phyloP scores from a whole-genome alignment of 805 yeast species.

The Candida yuanshanica region DNA sequence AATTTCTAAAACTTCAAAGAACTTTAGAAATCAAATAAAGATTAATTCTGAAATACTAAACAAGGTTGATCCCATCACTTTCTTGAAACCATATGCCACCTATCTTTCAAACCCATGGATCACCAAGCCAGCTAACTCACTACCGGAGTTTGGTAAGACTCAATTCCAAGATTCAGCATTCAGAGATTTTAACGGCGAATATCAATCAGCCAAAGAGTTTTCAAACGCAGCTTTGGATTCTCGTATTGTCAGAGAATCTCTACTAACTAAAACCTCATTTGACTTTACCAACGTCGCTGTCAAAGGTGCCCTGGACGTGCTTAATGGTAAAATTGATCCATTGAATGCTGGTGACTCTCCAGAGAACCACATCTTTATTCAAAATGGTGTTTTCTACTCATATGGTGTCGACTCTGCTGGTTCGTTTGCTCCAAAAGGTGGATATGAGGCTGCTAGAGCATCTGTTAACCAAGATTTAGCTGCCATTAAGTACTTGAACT shows the following conservation, averaged over 20 bases:
- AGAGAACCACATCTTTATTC: conserved; percentile 60
- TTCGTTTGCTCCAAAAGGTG: conserved; percentile 61
- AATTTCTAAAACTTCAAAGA: conserved; percentile 59
- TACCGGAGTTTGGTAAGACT: conserved; percentile 25
- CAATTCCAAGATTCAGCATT: conserved; percentile 26
- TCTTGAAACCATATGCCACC: conserved; percentile 54
- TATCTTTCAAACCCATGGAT: conserved; percentile 76
- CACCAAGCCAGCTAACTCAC: conserved; percentile 17
- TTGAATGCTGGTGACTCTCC: conserved; percentile 73
- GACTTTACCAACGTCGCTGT: conserved; percentile 76
- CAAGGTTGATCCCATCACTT: conserved; percentile 45
- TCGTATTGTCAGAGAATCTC: conserved; percentile 68
- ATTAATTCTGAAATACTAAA: conserved; percentile 43
- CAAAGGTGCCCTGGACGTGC: conserved; percentile 71
- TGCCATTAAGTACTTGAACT: conserved; percentile 63
- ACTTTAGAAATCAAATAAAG: conserved; percentile 47
- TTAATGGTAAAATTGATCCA: conserved; percentile 68
- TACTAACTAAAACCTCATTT: conserved; percentile 61
- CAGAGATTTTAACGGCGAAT: conserved; percentile 90
- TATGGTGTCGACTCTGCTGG: conserved; percentile 68
- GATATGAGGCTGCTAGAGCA: conserved; percentile 80
- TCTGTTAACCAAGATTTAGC: conserved; percentile 74
- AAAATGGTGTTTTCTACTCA: conserved; percentile 85
- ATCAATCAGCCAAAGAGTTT: conserved; percentile 75
- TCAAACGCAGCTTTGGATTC: conserved; percentile 54